Percentiles rank a stretch among this genome's conserved stretches.
phyloP scores from a whole-genome alignment of 495 filamentous ascomycete species.

The Neohortaea acidophila region DNA sequence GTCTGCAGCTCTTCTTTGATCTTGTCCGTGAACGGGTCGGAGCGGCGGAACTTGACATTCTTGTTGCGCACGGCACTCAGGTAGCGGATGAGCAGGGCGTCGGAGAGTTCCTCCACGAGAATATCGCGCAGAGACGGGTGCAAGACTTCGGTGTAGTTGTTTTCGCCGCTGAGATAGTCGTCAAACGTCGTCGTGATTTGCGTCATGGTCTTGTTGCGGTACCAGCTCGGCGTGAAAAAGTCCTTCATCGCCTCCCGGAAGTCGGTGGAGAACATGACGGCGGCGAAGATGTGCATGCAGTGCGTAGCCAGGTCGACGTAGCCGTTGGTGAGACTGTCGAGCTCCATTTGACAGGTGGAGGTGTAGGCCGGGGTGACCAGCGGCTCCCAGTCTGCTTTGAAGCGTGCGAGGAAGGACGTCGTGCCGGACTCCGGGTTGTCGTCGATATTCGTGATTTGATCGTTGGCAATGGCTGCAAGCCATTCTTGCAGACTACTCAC shows the following conservation, averaged over 20 bases:
- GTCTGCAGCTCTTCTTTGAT: conserved; percentile 79
- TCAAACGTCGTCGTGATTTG: conserved; percentile 85
- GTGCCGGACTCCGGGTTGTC: conserved; percentile 58
- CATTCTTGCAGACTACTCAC: conserved; percentile 76
- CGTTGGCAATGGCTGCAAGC: conserved; percentile 92
- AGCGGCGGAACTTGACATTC: conserved; percentile 70
- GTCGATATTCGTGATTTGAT: conserved; percentile 95
- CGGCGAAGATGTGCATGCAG: conserved; percentile 71
- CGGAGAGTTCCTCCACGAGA: conserved; percentile 74
- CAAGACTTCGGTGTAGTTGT: conserved; percentile 65
- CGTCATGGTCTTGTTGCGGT: conserved; percentile 54
- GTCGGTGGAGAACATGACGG: conserved; percentile 74
- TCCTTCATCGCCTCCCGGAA: conserved; percentile 65
- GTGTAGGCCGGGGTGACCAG: conserved; percentile 71
- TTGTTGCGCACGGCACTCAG: conserved; percentile 78
- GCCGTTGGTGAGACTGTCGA: conserved; percentile 63
- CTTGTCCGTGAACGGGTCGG: conserved; percentile 72
- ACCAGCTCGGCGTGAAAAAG: conserved; percentile 83
- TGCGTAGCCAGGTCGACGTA: conserved; percentile 88
- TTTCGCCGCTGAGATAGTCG: conserved; percentile 52
- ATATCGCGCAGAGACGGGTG: conserved; percentile 79
- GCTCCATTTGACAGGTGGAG: conserved; percentile 49
- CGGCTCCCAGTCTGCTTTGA: conserved; percentile 60
- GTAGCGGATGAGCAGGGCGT: conserved; percentile 76
- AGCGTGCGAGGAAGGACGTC: conserved; percentile 64